Conservation (phyloP, 345 rosid genomes). For the Kandelia obovata region DNA sequence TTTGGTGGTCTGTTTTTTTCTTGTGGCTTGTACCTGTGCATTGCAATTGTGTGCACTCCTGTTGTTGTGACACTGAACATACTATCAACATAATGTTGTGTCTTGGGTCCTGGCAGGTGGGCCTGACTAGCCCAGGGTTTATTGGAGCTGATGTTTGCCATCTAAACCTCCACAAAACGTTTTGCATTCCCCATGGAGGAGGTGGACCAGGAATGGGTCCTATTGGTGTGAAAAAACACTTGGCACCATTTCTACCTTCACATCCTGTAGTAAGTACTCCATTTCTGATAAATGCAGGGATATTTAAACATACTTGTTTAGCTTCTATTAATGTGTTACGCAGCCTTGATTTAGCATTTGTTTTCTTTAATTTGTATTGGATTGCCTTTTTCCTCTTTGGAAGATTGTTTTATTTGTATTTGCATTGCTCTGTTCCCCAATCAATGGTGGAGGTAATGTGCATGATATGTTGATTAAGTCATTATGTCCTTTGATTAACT, state of each 20-base stretch:
- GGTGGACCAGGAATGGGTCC: conserved; percentile 99
- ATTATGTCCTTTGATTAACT: neutral
- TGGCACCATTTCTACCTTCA: conserved; percentile 94
- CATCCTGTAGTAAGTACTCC: conserved; percentile 83
- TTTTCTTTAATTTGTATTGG: conserved; percentile 4
- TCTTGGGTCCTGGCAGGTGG: conserved; percentile 50
- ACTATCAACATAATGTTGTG: neutral
- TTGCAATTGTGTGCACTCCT: neutral
- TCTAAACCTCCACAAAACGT: conserved; percentile 97
- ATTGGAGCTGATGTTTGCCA: conserved; percentile 99
- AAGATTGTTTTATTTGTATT: neutral
- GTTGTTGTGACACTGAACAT: neutral
- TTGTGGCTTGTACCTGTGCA: neutral
- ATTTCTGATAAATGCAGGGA: neutral
- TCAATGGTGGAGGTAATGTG: neutral
- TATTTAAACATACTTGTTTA: neutral
- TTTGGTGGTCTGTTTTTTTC: neutral
- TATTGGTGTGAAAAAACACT: conserved; percentile 93
- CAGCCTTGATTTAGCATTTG: conserved; percentile 1
- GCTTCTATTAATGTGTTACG: neutral
- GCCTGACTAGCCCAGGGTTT: conserved; percentile 94
- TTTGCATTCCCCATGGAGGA: conserved; percentile 98
- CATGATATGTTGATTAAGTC: neutral
- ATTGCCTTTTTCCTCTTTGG: neutral
- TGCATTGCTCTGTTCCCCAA: neutral